A percentile compares a stretch with the other conserved stretches of the same genome.
Conservation (phyloP, 192 early-diverging fungal genomes). For the Allomyces macrogynus region DNA sequence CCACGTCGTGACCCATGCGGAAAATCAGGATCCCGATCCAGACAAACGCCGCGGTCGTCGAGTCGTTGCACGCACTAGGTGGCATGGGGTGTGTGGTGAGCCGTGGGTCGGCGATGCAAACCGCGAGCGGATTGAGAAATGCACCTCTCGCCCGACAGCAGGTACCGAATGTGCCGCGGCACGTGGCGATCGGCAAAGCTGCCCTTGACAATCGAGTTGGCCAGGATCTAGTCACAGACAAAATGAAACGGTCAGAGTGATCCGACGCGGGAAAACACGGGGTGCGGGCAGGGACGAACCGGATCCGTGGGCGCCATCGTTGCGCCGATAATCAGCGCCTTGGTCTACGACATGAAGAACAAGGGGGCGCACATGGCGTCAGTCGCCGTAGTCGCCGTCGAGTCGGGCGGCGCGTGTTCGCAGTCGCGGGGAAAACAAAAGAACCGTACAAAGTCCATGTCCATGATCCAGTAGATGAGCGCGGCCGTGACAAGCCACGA, state of each 20-base stretch:
- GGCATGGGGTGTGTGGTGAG: too few relatives aligned
- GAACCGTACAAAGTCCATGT: background rate
- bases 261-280: too few relatives aligned
- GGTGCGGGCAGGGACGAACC: constrained; percentile 14
- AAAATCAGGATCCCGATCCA: background rate
- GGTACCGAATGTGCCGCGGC: constrained; percentile 46
- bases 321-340: constrained; percentile 55
- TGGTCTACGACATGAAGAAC: constrained; percentile 17
- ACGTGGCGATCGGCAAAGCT: constrained; percentile 81
- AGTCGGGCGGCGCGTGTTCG: too few relatives aligned
- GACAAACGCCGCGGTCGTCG: background rate
- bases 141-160: constrained; percentile 52
- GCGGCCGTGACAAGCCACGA: constrained; percentile 61
- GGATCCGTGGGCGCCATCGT: constrained; percentile 86
- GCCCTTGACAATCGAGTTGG: constrained; percentile 86
- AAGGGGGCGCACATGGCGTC: too few relatives aligned
- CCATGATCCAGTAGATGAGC: constrained; percentile 34
- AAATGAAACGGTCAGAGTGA: too few relatives aligned
- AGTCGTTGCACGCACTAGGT: background rate
- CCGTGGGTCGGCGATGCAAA: too few relatives aligned
- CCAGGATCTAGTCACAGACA: constrained; percentile 17
- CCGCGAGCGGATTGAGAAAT: too few relatives aligned
- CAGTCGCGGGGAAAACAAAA: too few relatives aligned
- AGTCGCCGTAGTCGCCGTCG: too few relatives aligned
- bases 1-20: too few relatives aligned